phyloP scores from a whole-genome alignment of 2,329 filamentous ascomycete species.

The Fonsecaea pedrosoi region DNA sequence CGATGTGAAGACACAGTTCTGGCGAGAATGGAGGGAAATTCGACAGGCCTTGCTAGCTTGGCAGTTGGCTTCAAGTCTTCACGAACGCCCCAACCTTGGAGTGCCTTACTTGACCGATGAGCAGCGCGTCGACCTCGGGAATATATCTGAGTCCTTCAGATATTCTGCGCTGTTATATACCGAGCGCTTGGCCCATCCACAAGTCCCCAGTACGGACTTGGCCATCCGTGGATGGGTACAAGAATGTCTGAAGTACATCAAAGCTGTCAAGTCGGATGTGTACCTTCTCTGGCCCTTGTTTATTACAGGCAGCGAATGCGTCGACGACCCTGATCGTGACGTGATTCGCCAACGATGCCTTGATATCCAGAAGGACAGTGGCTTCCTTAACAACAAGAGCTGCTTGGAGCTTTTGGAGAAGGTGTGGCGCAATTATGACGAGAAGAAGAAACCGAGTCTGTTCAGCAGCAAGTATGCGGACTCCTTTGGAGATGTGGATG shows the following conservation, averaged over 20 bases:
- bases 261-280: conserved; percentile 80
- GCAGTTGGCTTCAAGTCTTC: conserved; percentile 69
- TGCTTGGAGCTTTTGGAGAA: conserved; percentile 85
- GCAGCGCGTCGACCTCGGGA: conserved; percentile 75
- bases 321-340: conserved; percentile 77
- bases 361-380: conserved; percentile 85
- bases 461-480: neutral
- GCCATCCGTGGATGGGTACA: conserved; percentile 84
- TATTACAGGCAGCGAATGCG: conserved; percentile 86
- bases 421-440: conserved; percentile 65
- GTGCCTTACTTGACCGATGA: conserved; percentile 55
- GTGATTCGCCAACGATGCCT: conserved; percentile 80
- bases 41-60: conserved; percentile 78
- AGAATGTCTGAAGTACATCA: conserved; percentile 82
- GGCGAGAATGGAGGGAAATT: conserved; percentile 76
- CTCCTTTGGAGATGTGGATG: neutral
- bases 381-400: conserved; percentile 91
- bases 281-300: conserved; percentile 94
- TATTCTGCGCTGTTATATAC: conserved; percentile 89
- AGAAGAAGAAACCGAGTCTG: conserved; percentile 7
- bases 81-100: conserved; percentile 41
- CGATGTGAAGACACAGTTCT: conserved; percentile 70
- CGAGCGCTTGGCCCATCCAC: conserved; percentile 81
- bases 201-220: conserved; percentile 72
- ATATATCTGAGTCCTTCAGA: conserved; percentile 88